Conservation (phyloP, 2,329 filamentous ascomycete species). For the Colletotrichum sojae region DNA sequence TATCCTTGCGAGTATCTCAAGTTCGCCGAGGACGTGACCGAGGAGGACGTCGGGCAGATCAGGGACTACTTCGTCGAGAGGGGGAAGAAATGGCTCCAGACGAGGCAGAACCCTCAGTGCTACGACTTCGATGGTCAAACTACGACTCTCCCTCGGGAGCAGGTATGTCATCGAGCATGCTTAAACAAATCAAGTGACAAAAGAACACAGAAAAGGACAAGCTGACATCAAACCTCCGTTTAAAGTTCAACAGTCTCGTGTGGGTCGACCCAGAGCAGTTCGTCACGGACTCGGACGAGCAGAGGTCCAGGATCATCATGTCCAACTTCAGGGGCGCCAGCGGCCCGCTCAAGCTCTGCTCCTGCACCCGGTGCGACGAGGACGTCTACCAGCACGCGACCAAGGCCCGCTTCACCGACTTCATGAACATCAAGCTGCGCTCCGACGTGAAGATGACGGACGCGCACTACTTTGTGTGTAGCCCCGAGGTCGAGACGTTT, state of each 20-base stretch:
- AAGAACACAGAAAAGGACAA: neutral
- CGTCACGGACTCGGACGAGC: neutral
- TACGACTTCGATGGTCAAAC: constrained; percentile 38
- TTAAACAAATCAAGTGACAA: neutral
- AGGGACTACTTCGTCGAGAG: constrained; percentile 31
- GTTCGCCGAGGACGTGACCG: constrained; percentile 6
- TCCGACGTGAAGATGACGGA: constrained; percentile 24
- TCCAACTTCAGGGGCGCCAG: neutral
- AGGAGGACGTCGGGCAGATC: constrained; percentile 11
- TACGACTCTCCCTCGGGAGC: neutral
- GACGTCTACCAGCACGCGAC: constrained; percentile 31
- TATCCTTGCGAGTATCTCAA: constrained; percentile 40
- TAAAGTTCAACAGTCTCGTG: constrained; percentile 7
- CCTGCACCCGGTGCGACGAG: constrained; percentile 26
- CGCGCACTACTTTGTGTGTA: constrained; percentile 42
- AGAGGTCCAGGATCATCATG: neutral
- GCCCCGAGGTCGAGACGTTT: constrained; percentile 37
- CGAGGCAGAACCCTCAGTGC: constrained; percentile 15
- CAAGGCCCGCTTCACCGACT: constrained; percentile 31
- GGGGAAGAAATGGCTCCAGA: constrained; percentile 35
- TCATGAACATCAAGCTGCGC: constrained; percentile 15
- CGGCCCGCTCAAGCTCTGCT: constrained; percentile 31
- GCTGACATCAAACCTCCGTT: neutral
- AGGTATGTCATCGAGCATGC: neutral
- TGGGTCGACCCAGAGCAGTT: constrained; percentile 20